These are phyloP conservation scores for Artomyces pyxidatus DNA, from an alignment of 768 basidiomycete genomes.

Conservation along the genomic window DNA sequence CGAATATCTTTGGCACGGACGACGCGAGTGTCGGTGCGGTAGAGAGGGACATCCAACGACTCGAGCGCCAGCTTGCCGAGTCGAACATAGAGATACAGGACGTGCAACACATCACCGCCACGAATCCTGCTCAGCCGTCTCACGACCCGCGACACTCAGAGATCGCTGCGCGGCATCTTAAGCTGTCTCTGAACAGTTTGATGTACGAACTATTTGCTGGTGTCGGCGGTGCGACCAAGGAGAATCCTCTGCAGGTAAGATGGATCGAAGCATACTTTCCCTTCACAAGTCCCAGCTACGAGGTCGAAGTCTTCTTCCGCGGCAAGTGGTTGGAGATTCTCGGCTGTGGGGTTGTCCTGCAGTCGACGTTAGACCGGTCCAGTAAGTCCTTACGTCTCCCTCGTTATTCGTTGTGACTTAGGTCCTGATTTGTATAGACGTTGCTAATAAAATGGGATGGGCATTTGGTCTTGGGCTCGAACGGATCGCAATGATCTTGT, in stretches of 20 bases:
- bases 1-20: conserved; percentile 65
- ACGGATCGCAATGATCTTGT: conserved; percentile 96
- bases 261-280: conserved; percentile 99
- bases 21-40: conserved; percentile 51
- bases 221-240: conserved; percentile 36
- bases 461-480: conserved; percentile 97
- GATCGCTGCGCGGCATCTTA: conserved; percentile 77
- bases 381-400: conserved; percentile 41
- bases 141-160: conserved; percentile 72
- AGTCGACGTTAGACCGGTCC: conserved; percentile 80
- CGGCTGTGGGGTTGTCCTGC: conserved; percentile 86
- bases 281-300: conserved; percentile 95
- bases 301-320: conserved; percentile 94
- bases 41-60: conserved; percentile 59
- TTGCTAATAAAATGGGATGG: conserved; percentile 86
- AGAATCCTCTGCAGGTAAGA: conserved; percentile 75
- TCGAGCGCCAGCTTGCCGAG: conserved; percentile 49
- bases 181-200: conserved; percentile 81
- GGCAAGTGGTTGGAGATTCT: conserved; percentile 97
- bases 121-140: conserved; percentile 73
- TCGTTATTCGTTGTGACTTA: neutral
- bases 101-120: conserved; percentile 56
- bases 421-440: conserved; percentile 35
- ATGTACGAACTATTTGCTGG: conserved; percentile 77
- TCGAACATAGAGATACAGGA: conserved; percentile 87